Evolutionary conservation across 164 flowering plant species (phyloP).

Genomic region (Magnolia kwangsiensis): DNA sequence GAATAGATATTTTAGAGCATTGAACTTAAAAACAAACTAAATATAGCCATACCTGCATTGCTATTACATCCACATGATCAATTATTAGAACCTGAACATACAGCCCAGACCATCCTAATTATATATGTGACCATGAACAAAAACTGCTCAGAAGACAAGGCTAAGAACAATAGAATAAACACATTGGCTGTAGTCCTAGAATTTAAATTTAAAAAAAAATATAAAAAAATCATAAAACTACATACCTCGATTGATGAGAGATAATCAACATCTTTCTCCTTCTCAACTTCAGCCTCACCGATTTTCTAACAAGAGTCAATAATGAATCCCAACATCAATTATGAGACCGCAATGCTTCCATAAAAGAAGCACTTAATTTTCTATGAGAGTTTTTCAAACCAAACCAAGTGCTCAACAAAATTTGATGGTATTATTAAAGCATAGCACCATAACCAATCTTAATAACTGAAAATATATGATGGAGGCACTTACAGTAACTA

Average conservation of each 20-base stretch:
- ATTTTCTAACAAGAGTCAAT: conserved; percentile 54
- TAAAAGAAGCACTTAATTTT: not conserved
- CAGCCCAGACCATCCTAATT: not conserved
- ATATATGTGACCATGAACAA: not conserved
- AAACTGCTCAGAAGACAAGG: not conserved
- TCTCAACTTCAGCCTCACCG: conserved; percentile 53
- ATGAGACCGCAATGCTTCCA: not conserved
- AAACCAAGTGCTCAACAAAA: not conserved
- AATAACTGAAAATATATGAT: not conserved
- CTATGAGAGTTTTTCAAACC: not conserved
- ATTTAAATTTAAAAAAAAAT: too few relatives aligned
- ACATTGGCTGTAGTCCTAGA: not conserved
- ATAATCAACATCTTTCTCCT: conserved; percentile 83
- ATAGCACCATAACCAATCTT: not conserved
- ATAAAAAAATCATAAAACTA: not conserved
- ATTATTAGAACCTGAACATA: conserved; percentile 62
- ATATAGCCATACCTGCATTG: conserved; percentile 69
- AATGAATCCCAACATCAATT: conserved; percentile 4
- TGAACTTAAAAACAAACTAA: conserved; percentile 3
- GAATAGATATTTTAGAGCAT: not conserved
- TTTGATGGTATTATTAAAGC: not conserved
- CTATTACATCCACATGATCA: conserved; percentile 91
- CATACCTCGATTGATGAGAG: conserved; percentile 95
- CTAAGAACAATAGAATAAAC: not conserved
- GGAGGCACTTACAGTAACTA: conserved; percentile 46